Conservation (phyloP, 192 early-diverging fungal species). For the Rhizoclosmatium globosum region DNA sequence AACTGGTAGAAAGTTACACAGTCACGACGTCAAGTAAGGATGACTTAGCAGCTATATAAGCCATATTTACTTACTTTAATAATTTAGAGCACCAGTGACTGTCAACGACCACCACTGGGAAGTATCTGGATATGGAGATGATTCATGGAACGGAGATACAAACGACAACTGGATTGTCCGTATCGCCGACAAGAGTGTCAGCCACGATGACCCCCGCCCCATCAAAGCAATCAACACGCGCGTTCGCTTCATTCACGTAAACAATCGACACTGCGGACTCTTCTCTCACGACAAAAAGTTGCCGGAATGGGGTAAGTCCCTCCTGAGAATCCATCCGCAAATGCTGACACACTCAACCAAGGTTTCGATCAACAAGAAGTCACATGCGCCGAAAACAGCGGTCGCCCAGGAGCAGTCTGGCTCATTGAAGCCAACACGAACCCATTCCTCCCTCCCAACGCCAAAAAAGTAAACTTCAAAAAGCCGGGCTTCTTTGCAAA, state of each 20-base stretch:
- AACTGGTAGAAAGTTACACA: slow-evolving; percentile 54
- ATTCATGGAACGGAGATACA: slow-evolving; percentile 79
- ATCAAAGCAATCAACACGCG: slow-evolving; percentile 66
- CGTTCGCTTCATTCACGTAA: slow-evolving; percentile 80
- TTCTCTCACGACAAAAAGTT: slow-evolving; percentile 77
- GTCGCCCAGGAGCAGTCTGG: slow-evolving; percentile 40
- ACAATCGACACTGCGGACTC: slow-evolving; percentile 75
- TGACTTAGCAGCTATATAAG: neutral
- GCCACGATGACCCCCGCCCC: slow-evolving; percentile 54
- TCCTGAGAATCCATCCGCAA: neutral
- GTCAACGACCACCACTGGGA: slow-evolving; percentile 59
- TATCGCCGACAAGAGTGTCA: slow-evolving; percentile 70
- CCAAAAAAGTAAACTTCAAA: slow-evolving; percentile 52
- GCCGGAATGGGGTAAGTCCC: slow-evolving; percentile 77
- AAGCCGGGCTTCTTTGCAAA: slow-evolving; percentile 55
- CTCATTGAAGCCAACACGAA: slow-evolving; percentile 54
- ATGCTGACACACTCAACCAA: neutral
- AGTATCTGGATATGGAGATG: slow-evolving; percentile 59
- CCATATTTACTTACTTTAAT: slow-evolving; percentile 1
- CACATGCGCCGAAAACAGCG: slow-evolving; percentile 83
- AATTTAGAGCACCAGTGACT: neutral
- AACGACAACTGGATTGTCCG: slow-evolving; percentile 94
- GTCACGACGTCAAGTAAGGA: slow-evolving; percentile 53
- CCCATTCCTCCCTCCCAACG: slow-evolving; percentile 38
- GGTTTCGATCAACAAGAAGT: slow-evolving; percentile 88